These are phyloP conservation scores for Aspergillus texensis DNA, from an alignment of 2,329 filamentous ascomycete genomes.

Conservation along the genomic window DNA sequence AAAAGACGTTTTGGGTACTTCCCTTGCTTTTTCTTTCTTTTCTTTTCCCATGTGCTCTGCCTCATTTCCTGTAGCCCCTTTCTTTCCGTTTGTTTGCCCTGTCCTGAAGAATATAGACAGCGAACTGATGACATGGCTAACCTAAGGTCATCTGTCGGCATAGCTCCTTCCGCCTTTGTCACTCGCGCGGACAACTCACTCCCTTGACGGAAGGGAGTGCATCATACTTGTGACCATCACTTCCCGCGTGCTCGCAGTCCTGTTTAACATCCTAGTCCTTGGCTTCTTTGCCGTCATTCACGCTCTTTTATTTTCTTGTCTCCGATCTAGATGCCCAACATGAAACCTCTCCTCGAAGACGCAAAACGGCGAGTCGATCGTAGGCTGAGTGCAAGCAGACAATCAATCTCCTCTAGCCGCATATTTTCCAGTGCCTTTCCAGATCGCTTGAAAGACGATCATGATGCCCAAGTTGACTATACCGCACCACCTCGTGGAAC, in stretches of 20 bases:
- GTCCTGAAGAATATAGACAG: neutral
- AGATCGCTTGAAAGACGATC: conserved; percentile 60
- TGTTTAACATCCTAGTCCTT: conserved; percentile 1
- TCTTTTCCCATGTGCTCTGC: neutral
- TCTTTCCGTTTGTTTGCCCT: conserved; percentile 2
- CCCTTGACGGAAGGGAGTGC: conserved; percentile 8
- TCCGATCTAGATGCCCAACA: conserved; percentile 18
- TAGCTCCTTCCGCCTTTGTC: conserved; percentile 7
- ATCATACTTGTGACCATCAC: conserved; percentile 15
- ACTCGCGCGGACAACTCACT: conserved; percentile 16
- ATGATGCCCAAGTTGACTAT: conserved; percentile 64
- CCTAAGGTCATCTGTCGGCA: conserved; percentile 15
- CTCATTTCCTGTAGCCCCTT: neutral
- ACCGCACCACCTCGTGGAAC: conserved; percentile 54
- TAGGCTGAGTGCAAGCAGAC: conserved; percentile 46
- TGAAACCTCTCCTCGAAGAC: conserved; percentile 43
- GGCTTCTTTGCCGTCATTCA: neutral
- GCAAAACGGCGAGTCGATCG: conserved; percentile 46
- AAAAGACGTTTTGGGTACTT: conserved; percentile 10
- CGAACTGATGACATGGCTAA: conserved; percentile 9
- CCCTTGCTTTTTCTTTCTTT: neutral
- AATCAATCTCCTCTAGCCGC: conserved; percentile 44
- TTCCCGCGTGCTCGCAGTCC: conserved; percentile 6
- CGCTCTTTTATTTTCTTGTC: conserved; percentile 4
- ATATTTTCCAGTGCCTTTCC: conserved; percentile 57